Base-by-base conservation (phyloP, 179 eudicot species). In the Pouteria campechiana region DNA sequence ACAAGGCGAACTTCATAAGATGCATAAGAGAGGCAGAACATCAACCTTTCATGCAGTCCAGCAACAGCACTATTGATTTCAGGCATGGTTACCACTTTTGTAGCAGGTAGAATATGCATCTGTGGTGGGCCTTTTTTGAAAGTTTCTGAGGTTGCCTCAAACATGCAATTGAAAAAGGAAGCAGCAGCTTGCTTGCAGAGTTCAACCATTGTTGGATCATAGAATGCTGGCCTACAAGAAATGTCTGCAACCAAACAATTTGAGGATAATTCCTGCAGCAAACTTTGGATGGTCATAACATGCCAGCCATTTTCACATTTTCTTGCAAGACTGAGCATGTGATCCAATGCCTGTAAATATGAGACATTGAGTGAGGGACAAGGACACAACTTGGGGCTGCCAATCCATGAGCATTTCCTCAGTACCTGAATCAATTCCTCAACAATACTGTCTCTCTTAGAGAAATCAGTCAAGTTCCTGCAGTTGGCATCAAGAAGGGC, bases 1-100 rank as follows among this genome's bases (percentile, higher is more conserved):
- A 85, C 77, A 58, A 75, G 67, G 41, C 94, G 84, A 48, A 90
- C 94, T 70, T 90, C 99, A 73, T 90, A 90, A 43, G 94, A 82
- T 38, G 62, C 52, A 69, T 90, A 90, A 18, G 85, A 76, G 78
- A 82, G 53, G 41, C 59, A 71, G 27, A 41, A 45, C 24, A 74
- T 55, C 36, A 90, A 69, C 46, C 57, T 79, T 36, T 63, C 69
- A 58, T 58, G 69, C 46, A 75, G 64, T 30, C 44, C 47, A 27
- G 16, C 39, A 59, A 37, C 44, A 17, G 54, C 61, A 54, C 40
- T 42, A 28, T 65, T 62, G 45, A 40, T 45, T 18, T 40, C 64
- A n/a, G n/a, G n/a, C n/a, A n/a, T n/a, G 48, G 69, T 46, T 48
- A 55, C 18, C 35, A 44, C 49, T 33, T 36, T 36, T 29, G 3